Percentiles rank a stretch among this genome's conserved stretches.
phyloP scores from a whole-genome alignment of 2,329 filamentous ascomycete genomes.

The Beauveria rudraprayagi region DNA sequence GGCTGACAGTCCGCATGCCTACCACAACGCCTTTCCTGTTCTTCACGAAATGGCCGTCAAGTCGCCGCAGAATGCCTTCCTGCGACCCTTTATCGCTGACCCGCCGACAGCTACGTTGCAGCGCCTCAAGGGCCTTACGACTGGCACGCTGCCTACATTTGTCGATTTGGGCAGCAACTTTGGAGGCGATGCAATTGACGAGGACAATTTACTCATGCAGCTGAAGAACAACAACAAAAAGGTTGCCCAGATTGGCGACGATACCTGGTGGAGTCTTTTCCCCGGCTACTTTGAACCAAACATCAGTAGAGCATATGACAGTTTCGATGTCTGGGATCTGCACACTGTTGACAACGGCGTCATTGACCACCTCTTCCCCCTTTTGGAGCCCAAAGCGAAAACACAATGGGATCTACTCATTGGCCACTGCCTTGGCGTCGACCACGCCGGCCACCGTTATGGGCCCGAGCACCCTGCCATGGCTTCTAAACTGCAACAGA shows the following conservation, averaged over 20 bases:
- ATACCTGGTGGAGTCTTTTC: conserved; percentile 92
- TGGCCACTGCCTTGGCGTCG: conserved; percentile 88
- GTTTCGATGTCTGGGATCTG: conserved; percentile 96
- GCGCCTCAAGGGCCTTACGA: conserved; percentile 86
- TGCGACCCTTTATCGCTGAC: conserved; percentile 93
- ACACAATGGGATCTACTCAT: conserved; percentile 88
- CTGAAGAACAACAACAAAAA: conserved; percentile 57
- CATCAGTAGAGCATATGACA: conserved; percentile 84
- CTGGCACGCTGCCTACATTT: conserved; percentile 89
- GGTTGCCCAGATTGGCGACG: conserved; percentile 91
- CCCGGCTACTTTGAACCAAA: conserved; percentile 87
- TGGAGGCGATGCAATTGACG: conserved; percentile 87
- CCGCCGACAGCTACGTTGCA: conserved; percentile 92
- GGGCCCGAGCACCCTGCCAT: conserved; percentile 90
- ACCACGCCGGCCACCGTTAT: conserved; percentile 94
- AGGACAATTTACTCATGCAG: conserved; percentile 71
- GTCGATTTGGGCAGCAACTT: conserved; percentile 93
- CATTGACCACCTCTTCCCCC: conserved; percentile 78
- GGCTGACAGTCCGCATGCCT: conserved; percentile 37
- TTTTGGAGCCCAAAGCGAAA: conserved; percentile 58
- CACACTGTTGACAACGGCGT: conserved; percentile 97
- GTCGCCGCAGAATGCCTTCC: conserved; percentile 73
- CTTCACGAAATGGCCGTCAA: conserved; percentile 73
- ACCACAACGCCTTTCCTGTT: conserved; percentile 82
- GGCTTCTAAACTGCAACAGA: conserved; percentile 82